Base-by-base conservation (phyloP, 306 rosid species). In the barrel medic (Medicago truncatula) region DNA sequence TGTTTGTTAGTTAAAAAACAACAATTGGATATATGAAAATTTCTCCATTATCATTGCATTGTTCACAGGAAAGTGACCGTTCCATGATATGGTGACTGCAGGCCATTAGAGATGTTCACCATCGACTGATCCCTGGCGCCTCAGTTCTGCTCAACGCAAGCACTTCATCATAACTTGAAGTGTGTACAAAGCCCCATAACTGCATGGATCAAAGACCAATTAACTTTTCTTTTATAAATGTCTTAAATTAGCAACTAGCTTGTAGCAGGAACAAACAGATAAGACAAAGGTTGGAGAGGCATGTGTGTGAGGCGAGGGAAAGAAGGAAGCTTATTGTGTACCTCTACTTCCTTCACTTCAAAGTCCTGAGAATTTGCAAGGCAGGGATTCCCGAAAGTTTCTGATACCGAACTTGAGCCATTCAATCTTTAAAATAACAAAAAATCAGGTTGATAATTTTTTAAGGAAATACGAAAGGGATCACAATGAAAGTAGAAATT, bases 321-420 rank as follows among this genome's bases (percentile, higher is more conserved):
- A 6, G 63, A 18, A 59, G 57, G 60, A 54, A 56, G 11, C 14
- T 75, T 64, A 59, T 41, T 56, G 62, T 65, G 57, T 73, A 94
- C 96, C 97, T 94, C 98, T 62, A 94, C 89, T 85, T 94, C 96
- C 89, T 92, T 92, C 53, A 92, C 93, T 67, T 87, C 91, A 77
- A 94, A 94, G 65, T 94, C 97, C 79, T 86, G 78, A 14, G 96
- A 83, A 78, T 88, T 79, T 9, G 98, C 97, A 81, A 94, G 98
- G 78, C 97, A 94, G 56, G 98, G 93, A 84, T 94, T 94, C 4
- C 90, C 96, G 36, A 90, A 94, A 13, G 97, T 94, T 80, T 94
- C 96, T 2, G 97, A 92, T 70, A 84, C 86, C 0, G 97, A 88
- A 68, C 98, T 94, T 47, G 98, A 94, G 39, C 98, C 98, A 28